Base-by-base conservation (phyloP, 495 filamentous ascomycete species). In the Beverwykella pulmonaria region DNA sequence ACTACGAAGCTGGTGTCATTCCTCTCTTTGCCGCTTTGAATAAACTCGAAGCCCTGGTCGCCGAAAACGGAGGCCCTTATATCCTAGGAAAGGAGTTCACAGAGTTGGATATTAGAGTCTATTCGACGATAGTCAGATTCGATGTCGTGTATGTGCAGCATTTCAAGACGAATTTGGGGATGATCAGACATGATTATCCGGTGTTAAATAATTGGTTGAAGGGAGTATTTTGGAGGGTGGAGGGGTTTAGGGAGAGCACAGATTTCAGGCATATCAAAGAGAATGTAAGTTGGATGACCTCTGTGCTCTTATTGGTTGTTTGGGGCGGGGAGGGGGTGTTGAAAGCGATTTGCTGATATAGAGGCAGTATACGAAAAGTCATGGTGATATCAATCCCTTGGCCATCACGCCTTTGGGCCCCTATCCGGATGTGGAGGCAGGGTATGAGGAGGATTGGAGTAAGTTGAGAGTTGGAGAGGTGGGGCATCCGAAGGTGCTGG, bases 131-230 rank as follows among this genome's bases (percentile, higher is more conserved):
- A 30, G 69, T 84, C 25, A 76, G 82, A 2, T 84, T 83, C 57
- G 82, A 83, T 63, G 62, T 74, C 9, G 79, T 83, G 2, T 86
- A 85, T 67, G 79, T 82, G 5, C 81, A 84, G 72, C 82, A 85
- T 68, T 86, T 86, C 75, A 85, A 85, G 72, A 82, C 80, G 65
- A 86, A 84, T 60, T 61, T 84, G 17, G 81, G 82, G 9, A 84
- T 69, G 26, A 79, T 86, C 32, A 72, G 83, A n/a, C 77, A 82
- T 63, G 75, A 80, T 44, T 85, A 86, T 54, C 83, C 83, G 0
- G 71, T 78, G 0, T 53, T 85, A 49, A 74, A 81, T 66, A 78
- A 80, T 49, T 86, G 82, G 81, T 53, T 85, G 71, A 82, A 79
- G 72, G 70, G 76, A 27, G 48, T 85, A 68, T 84, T 83, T 63